Evolutionary conservation across 1,139 yeast genomes (phyloP).

Genomic region (Geotrichum phurueaensis): DNA sequence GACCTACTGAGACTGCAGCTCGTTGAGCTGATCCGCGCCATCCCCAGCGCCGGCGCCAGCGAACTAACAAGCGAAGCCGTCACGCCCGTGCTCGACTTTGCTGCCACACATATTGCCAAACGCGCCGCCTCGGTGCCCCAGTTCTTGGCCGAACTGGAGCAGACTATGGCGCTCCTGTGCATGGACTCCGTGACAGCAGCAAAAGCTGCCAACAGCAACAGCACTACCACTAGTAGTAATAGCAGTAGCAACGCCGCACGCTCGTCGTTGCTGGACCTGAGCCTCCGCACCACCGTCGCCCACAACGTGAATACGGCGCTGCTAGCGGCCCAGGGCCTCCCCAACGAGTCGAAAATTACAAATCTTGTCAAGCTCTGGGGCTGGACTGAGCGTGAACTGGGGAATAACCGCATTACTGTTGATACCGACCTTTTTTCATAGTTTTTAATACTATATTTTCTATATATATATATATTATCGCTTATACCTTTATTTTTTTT

Average conservation of each 20-base stretch:
- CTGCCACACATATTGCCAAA: slow-evolving; percentile 35
- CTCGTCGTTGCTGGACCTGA: slow-evolving; percentile 35
- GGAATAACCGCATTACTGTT: not conserved
- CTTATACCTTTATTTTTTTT: not conserved
- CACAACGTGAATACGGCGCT: slow-evolving; percentile 36
- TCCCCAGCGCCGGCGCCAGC: slow-evolving; percentile 20
- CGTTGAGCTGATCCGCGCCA: slow-evolving; percentile 37
- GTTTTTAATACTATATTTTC: not conserved
- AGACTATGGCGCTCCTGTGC: slow-evolving; percentile 40
- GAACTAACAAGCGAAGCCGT: slow-evolving; percentile 20
- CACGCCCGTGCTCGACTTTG: slow-evolving; percentile 37
- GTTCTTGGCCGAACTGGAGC: slow-evolving; percentile 35
- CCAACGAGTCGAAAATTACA: slow-evolving; percentile 34
- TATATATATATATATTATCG: not conserved
- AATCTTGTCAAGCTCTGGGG: slow-evolving; percentile 34
- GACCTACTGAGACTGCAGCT: slow-evolving; percentile 36
- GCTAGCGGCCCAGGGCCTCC: slow-evolving; percentile 32
- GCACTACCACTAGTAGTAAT: not conserved
- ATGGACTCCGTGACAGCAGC: slow-evolving; percentile 29
- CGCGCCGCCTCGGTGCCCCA: slow-evolving; percentile 34
- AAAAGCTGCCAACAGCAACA: slow-evolving; percentile 11
- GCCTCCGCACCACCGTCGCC: slow-evolving; percentile 36
- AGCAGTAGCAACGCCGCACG: slow-evolving; percentile 13
- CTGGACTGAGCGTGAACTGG: slow-evolving; percentile 33
- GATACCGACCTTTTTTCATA: slow-evolving; percentile 6